Percentiles rank a stretch among this genome's conserved stretches.
phyloP scores from a whole-genome alignment of 768 basidiomycete genomes.

The Mycena floridula region DNA sequence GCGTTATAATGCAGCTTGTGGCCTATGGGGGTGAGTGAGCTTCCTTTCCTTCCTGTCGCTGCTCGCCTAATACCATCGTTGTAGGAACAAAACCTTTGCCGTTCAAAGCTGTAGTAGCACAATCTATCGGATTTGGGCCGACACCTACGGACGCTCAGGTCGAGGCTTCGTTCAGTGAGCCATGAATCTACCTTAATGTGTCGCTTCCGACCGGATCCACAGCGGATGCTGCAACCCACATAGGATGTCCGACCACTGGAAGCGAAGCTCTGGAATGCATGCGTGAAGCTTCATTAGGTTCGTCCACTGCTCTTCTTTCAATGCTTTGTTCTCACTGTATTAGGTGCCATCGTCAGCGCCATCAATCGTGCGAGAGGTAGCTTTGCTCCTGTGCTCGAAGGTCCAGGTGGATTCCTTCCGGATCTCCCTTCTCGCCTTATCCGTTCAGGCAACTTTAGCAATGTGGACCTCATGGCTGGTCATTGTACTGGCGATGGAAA shows the following conservation, averaged over 20 bases:
- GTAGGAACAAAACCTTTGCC: slow-evolving; percentile 28
- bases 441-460: slow-evolving; percentile 21
- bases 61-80: too few relatives aligned
- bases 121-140: slow-evolving; percentile 38
- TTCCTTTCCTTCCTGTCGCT: too few relatives aligned
- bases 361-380: slow-evolving; percentile 28
- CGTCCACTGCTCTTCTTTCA: too few relatives aligned
- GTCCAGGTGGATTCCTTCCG: slow-evolving; percentile 21
- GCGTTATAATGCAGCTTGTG: slow-evolving; percentile 36
- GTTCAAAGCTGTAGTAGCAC: slow-evolving; percentile 34
- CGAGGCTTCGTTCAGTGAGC: slow-evolving; percentile 27
- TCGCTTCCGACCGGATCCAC: background rate
- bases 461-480: slow-evolving; percentile 29
- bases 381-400: slow-evolving; percentile 25
- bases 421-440: slow-evolving; percentile 32
- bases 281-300: slow-evolving; percentile 27
- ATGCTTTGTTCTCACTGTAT: too few relatives aligned
- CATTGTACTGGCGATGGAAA: slow-evolving; percentile 39
- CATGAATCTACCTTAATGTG: background rate
- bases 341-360: slow-evolving; percentile 31
- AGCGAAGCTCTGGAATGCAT: slow-evolving; percentile 26
- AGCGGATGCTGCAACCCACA: slow-evolving; percentile 23
- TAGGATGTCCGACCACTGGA: slow-evolving; percentile 23
- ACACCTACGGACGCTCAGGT: slow-evolving; percentile 22
- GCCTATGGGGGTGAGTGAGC: slow-evolving; percentile 35